Percentiles rank a stretch among this genome's conserved stretches.
These are phyloP conservation scores for Syzygium oleosum DNA, from an alignment of 345 rosid genomes.

Conservation along the genomic window DNA sequence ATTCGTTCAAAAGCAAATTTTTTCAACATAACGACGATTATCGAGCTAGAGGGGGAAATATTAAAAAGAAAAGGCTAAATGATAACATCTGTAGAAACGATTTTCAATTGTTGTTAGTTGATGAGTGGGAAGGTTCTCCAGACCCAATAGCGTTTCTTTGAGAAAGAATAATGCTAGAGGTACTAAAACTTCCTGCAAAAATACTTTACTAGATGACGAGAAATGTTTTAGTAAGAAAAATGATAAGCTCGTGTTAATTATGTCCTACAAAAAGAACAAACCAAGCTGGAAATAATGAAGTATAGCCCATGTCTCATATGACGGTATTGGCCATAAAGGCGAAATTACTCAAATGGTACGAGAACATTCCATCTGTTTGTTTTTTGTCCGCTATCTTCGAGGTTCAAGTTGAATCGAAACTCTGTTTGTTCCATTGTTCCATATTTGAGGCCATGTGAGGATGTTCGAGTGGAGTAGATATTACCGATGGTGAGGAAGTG, in stretches of 20 bases:
- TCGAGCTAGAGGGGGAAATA: too few species aligned
- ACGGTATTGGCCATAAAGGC: neutral
- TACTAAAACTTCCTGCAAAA: neutral
- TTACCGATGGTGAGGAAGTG: neutral
- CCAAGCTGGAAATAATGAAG: neutral
- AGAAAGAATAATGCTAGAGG: neutral
- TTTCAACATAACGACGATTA: neutral
- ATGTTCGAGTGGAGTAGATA: neutral
- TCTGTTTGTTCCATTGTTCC: neutral
- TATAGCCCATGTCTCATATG: neutral
- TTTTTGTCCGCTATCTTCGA: neutral
- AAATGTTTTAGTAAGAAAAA: neutral
- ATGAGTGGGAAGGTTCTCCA: neutral
- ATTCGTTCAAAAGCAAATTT: neutral
- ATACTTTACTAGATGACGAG: neutral
- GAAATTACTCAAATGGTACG: neutral
- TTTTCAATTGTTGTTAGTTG: neutral
- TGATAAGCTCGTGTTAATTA: neutral
- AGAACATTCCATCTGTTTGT: neutral
- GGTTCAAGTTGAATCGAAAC: neutral
- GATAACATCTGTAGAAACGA: neutral
- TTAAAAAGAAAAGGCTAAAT: too few species aligned
- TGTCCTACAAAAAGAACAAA: neutral
- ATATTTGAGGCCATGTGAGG: neutral
- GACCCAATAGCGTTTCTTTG: neutral